phyloP scores from a whole-genome alignment of 441 rosid species.

The Raphanus hybrid region DNA sequence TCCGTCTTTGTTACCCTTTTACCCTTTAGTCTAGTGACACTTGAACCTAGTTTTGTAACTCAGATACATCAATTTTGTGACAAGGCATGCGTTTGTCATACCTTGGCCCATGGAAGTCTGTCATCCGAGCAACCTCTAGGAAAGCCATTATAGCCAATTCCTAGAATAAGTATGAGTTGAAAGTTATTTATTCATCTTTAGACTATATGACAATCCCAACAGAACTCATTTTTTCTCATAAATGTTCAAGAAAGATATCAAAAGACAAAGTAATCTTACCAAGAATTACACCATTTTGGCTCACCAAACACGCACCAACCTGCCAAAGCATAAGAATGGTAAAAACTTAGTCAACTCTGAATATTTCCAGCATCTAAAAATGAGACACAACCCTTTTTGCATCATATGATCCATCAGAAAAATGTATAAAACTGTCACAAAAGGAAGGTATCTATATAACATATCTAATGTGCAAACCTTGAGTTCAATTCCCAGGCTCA shows the following conservation, averaged over 20 bases:
- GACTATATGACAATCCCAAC: background rate
- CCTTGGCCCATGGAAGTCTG: slow-evolving; percentile 98
- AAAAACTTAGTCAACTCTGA: slow-evolving; percentile 10
- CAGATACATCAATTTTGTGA: background rate
- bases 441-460: no score
- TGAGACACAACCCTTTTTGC: background rate
- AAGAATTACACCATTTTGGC: slow-evolving; percentile 83
- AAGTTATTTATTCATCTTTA: background rate
- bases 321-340: slow-evolving; percentile 35
- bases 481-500: no score
- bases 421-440: no score
- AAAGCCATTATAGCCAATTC: slow-evolving; percentile 98
- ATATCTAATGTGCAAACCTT: no score
- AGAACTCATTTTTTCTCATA: background rate
- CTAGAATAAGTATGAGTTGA: slow-evolving; percentile 42
- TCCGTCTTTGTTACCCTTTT: background rate
- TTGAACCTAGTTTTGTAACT: background rate
- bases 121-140: slow-evolving; percentile 99
- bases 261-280: slow-evolving; percentile 50
- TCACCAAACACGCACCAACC: slow-evolving; percentile 99
- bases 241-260: slow-evolving; percentile 7
- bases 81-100: slow-evolving; percentile 39
- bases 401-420: background rate
- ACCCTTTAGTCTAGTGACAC: slow-evolving; percentile 3
- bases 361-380: background rate